A percentile compares a stretch with the other conserved stretches of the same genome.
Conservation (phyloP, 2,329 filamentous ascomycete species). For the Epichloe uncinata region DNA sequence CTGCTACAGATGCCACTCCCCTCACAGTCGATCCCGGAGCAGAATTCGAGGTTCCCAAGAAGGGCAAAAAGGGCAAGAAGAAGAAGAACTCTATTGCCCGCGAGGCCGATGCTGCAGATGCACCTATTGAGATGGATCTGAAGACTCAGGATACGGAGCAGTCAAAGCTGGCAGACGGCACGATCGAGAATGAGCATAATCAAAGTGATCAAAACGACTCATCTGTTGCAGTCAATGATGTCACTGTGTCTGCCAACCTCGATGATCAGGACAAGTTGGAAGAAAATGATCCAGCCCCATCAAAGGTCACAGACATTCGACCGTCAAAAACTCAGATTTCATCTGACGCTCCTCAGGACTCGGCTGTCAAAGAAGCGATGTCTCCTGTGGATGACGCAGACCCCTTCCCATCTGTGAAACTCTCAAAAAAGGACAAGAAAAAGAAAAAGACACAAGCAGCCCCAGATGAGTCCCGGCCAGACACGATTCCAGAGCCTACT, state of each 20-base stretch:
- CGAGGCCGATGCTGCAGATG: neutral
- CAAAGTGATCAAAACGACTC: neutral
- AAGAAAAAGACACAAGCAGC: conserved; percentile 19
- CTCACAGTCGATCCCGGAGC: neutral
- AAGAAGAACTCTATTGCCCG: conserved; percentile 8
- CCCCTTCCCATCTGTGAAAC: conserved; percentile 11
- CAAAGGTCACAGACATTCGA: neutral
- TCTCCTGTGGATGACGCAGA: conserved; percentile 2
- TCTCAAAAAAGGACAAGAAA: conserved; percentile 23
- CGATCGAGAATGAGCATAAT: neutral
- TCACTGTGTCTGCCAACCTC: neutral
- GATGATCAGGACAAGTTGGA: neutral
- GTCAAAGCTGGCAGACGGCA: neutral
- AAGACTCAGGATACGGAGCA: neutral
- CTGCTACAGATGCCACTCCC: neutral
- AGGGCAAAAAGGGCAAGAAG: conserved; percentile 8
- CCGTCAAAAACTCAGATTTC: neutral
- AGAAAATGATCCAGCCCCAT: neutral
- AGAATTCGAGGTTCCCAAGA: conserved; percentile 3
- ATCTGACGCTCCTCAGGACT: neutral
- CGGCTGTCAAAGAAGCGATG: neutral
- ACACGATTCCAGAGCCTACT: neutral
- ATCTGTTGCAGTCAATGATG: neutral
- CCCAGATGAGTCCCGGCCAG: conserved; percentile 7
- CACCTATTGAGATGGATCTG: neutral